Percentiles rank a stretch among this genome's conserved stretches.
These are phyloP conservation scores for Hirschfeldia incana DNA, from an alignment of 345 rosid species.

Conservation along the genomic window DNA sequence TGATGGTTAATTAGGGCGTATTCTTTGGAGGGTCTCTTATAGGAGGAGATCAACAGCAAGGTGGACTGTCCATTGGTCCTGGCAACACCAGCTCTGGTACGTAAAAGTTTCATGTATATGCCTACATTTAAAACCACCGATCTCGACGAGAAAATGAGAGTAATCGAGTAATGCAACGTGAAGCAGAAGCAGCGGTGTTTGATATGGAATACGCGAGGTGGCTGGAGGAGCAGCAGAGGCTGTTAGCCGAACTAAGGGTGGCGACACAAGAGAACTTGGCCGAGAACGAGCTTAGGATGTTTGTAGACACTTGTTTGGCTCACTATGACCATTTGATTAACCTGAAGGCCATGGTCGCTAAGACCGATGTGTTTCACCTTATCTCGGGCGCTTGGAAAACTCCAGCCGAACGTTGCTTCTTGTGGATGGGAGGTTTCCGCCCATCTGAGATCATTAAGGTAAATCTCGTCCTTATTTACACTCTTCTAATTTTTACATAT, in stretches of 20 bases:
- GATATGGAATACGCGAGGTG: slow-evolving; percentile 91
- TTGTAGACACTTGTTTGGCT: slow-evolving; percentile 72
- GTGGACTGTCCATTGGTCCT: slow-evolving; percentile 59
- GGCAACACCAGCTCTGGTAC: slow-evolving; percentile 66
- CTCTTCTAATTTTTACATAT: neutral
- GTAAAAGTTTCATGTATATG: neutral
- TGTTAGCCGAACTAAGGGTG: slow-evolving; percentile 79
- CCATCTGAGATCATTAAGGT: slow-evolving; percentile 99
- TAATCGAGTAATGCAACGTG: slow-evolving; percentile 21
- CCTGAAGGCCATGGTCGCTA: slow-evolving; percentile 77
- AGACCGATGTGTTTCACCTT: slow-evolving; percentile 87
- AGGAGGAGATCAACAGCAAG: slow-evolving; percentile 63
- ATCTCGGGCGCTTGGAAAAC: slow-evolving; percentile 96
- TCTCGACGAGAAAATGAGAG: neutral
- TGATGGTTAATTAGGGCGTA: slow-evolving; percentile 56
- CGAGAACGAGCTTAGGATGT: slow-evolving; percentile 84
- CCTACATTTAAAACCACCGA: neutral
- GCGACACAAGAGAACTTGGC: slow-evolving; percentile 87
- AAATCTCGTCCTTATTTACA: slow-evolving; percentile 4
- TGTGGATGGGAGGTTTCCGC: slow-evolving; percentile 98
- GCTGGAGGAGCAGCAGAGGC: slow-evolving; percentile 85
- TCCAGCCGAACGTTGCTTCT: slow-evolving; percentile 97
- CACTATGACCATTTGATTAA: slow-evolving; percentile 79
- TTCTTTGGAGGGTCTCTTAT: slow-evolving; percentile 63
- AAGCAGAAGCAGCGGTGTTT: slow-evolving; percentile 71